Percentiles rank a stretch among this genome's conserved stretches.
Evolutionary conservation across 164 flowering plant genomes (phyloP).

Genomic region (grape (Vitis vinifera)): ASM3070453v1 NC_081805.1:22929501-22930000

Average conservation of each 20-base stretch:
- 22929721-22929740: no score
- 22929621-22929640: no score
- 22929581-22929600: no score
- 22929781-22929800: conserved; percentile 74
- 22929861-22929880: conserved; percentile 75
- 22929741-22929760: neutral
- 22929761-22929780: conserved; percentile 37
- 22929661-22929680: no score
- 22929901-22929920: conserved; percentile 70
- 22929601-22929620: no score
- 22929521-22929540: no score
- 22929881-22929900: conserved; percentile 59
- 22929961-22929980: conserved; percentile 59
- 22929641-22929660: no score
- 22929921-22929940: conserved; percentile 83
- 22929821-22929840: conserved; percentile 69
- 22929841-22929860: conserved; percentile 75
- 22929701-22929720: no score
- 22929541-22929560: no score
- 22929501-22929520: no score
- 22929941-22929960: conserved; percentile 59
- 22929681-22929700: no score
- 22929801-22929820: conserved; percentile 65
- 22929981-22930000: conserved; percentile 17
- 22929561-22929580: no score